phyloP scores from a whole-genome alignment of 768 basidiomycete species.

The Calocera viscosa region DNA sequence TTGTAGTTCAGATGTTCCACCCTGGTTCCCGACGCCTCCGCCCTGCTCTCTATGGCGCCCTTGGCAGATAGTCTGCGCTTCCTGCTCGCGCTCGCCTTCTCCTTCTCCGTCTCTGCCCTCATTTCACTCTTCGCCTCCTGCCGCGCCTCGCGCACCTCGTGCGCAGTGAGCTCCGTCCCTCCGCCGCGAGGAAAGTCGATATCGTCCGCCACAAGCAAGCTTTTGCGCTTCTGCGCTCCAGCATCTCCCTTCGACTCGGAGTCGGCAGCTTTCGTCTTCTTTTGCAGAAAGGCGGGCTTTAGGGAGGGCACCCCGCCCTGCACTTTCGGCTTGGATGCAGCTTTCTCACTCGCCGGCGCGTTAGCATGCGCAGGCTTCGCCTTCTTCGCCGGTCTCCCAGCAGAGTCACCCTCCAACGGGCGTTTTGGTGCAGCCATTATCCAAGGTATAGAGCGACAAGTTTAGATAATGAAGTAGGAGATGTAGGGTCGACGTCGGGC shows the following conservation, averaged over 20 bases:
- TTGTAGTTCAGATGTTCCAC: constrained; percentile 93
- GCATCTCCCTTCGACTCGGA: background rate
- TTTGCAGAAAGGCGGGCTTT: background rate
- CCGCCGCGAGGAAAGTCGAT: constrained; percentile 94
- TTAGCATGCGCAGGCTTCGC: background rate
- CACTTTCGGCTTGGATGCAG: background rate
- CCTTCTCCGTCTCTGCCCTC: constrained; percentile 31
- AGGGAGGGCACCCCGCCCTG: constrained; percentile 14
- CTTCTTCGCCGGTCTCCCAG: constrained; percentile 7
- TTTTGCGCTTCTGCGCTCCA: background rate
- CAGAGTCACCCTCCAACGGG: background rate
- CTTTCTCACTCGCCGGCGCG: background rate
- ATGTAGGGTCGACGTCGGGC: background rate
- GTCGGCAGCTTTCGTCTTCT: background rate
- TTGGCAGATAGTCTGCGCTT: constrained; percentile 26
- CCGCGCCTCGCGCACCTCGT: constrained; percentile 35
- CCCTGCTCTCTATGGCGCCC: constrained; percentile 19
- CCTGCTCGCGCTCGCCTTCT: constrained; percentile 28
- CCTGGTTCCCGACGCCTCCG: constrained; percentile 42
- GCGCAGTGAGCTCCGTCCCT: constrained; percentile 73
- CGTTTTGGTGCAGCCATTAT: constrained; percentile 8
- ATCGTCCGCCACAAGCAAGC: constrained; percentile 37
- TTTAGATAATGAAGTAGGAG: background rate
- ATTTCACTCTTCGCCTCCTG: constrained; percentile 22
- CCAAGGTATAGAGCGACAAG: background rate